Conservation (phyloP, 2,329 filamentous ascomycete genomes). For the Pseudogymnoascus sp. region DNA sequence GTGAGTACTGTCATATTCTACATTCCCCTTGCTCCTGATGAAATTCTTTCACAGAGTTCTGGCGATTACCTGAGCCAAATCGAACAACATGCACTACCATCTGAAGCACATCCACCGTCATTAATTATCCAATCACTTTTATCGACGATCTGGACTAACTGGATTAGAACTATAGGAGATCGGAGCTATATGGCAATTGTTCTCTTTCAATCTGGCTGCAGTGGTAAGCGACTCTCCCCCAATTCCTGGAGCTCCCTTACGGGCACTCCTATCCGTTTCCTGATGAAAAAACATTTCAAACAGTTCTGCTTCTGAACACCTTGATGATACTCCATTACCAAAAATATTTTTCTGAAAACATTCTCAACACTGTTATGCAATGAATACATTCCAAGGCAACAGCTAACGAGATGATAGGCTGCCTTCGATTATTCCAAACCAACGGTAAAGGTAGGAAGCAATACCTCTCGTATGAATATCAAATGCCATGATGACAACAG, state of each 20-base stretch:
- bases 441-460: slow-evolving; percentile 19
- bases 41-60: slow-evolving; percentile 26
- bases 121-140: neutral
- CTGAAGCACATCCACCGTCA: slow-evolving; percentile 41
- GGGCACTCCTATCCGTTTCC: slow-evolving; percentile 29
- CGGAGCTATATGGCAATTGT: neutral
- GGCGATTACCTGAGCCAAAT: slow-evolving; percentile 31
- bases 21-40: slow-evolving; percentile 25
- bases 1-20: slow-evolving; percentile 13
- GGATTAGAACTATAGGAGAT: neutral
- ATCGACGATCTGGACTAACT: neutral
- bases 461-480: slow-evolving; percentile 10
- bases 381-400: neutral
- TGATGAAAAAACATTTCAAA: slow-evolving; percentile 57
- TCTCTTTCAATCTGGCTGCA: neutral
- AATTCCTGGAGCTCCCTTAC: neutral
- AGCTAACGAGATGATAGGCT: slow-evolving; percentile 1
- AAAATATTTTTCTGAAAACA: slow-evolving; percentile 47
- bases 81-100: slow-evolving; percentile 66
- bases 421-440: neutral
- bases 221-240: neutral
- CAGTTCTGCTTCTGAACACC: slow-evolving; percentile 69
- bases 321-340: slow-evolving; percentile 60
- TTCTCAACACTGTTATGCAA: neutral
- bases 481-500: slow-evolving; percentile 48